A percentile compares a stretch with the other conserved stretches of the same genome.
Evolutionary conservation across 2,329 filamentous ascomycete species (phyloP).

Genomic region (Paraconiothyrium sp.): DNA sequence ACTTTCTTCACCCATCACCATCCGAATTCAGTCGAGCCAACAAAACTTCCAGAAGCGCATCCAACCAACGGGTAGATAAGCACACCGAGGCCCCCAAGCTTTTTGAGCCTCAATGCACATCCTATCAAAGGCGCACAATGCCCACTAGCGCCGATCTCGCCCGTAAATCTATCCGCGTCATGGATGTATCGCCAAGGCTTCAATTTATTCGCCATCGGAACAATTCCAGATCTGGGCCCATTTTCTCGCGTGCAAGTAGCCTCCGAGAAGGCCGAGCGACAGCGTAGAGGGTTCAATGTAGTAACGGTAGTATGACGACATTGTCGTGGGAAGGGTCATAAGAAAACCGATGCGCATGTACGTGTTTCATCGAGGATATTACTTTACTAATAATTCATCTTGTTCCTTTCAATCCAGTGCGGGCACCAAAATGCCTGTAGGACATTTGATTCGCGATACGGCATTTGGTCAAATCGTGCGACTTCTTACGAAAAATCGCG

Average conservation of each 20-base stretch:
- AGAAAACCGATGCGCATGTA: not conserved
- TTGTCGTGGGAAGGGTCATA: not conserved
- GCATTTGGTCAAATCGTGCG: conserved; percentile 25
- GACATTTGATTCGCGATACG: conserved; percentile 18
- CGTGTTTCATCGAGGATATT: no score
- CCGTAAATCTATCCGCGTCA: conserved; percentile 4
- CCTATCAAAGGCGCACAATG: not conserved
- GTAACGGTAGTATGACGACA: not conserved
- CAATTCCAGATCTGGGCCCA: conserved; percentile 7
- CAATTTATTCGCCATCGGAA: not conserved
- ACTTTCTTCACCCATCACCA: not conserved
- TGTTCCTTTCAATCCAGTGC: not conserved
- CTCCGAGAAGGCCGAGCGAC: not conserved
- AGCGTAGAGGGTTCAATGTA: not conserved
- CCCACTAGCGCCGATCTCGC: conserved; percentile 7
- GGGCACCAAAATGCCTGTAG: not conserved
- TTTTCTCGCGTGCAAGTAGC: not conserved
- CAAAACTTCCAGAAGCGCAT: not conserved
- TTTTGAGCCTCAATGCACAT: not conserved
- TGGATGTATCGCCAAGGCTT: conserved; percentile 4
- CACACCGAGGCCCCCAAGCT: conserved; percentile 1
- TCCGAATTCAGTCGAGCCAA: not conserved
- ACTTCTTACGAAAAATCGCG: conserved; percentile 13
- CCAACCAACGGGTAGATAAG: not conserved
- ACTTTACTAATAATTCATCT: no score